A percentile compares a stretch with the other conserved stretches of the same genome.
Conservation (phyloP, 257 asterid species). For the Voacanga thouarsii region DNA sequence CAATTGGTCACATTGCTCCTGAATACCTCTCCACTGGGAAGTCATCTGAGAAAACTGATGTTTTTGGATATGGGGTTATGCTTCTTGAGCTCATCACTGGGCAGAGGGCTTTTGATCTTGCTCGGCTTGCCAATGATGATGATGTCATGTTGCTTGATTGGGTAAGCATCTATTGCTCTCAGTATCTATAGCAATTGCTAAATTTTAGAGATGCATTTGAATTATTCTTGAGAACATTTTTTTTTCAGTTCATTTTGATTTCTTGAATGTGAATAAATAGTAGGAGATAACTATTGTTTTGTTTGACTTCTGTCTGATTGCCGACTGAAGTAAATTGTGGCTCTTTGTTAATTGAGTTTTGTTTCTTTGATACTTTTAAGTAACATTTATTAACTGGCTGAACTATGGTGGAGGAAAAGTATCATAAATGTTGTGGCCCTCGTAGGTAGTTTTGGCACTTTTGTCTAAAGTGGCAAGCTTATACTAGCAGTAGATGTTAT, state of each 20-base stretch:
- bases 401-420: not conserved
- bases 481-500: not conserved
- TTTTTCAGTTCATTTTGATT: not conserved
- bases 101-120: conserved; percentile 88
- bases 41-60: conserved; percentile 90
- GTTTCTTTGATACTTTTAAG: not conserved
- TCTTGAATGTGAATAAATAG: not conserved
- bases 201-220: not conserved
- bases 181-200: not conserved
- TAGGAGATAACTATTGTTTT: not conserved
- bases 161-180: conserved; percentile 44
- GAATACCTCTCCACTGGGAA: conserved; percentile 83
- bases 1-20: conserved; percentile 82
- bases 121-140: conserved; percentile 86
- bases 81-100: conserved; percentile 97
- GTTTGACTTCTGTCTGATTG: no score
- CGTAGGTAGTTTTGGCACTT: not conserved
- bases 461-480: not conserved
- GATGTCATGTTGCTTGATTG: conserved; percentile 93
- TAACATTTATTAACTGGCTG: not conserved
- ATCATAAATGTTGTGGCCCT: not conserved
- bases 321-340: no score
- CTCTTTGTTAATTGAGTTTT: no score
- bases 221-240: not conserved
- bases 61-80: conserved; percentile 88